Base-by-base conservation (phyloP, 2,329 filamentous ascomycete species). In the Pseudogymnoascus sp. region DNA sequence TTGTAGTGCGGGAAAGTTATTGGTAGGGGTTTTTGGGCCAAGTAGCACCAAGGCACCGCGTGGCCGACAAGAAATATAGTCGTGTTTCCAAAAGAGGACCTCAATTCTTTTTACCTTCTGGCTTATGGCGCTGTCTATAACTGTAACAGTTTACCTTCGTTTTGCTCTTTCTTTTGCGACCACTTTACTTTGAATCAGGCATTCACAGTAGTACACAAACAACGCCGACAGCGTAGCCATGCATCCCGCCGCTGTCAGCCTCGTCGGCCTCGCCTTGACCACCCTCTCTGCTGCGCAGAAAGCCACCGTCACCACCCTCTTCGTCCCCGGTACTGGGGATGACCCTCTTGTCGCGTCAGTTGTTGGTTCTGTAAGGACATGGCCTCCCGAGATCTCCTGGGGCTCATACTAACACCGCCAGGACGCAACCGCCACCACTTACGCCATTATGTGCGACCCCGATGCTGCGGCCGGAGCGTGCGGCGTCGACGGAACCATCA, bases 401-500 rank as follows among this genome's bases (percentile, higher is more conserved):
- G 5, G 8, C 27, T 12, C n/a, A 35, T 38, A 7, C 59, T 63
- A 27, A 65, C 58, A 61, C 35, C 21, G 17, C n/a, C 44, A 67
- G 65, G 67, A 67, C n/a, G 60, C 64, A 7, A 61, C 63, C 3
- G 63, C 66, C 2, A 69, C 66, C 33, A 69, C 67, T n/a, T 69
- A 68, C 42, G 64, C 64, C 15, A 13, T 69, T 2, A 17, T 60
- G 59, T 69, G 67, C 58, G 44, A 59, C 5, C 59, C 63, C 12
- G 48, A 27, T 0, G 62, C 61, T 12, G 62, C 60, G 25, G n/a
- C n/a, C 44, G 25, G 59, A 48, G 59, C 60, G 5, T 68, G 66
- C 31, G 65, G 65, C 2, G 48, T 66, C 12, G n/a, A 17, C 0
- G 62, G 61, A 1, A 33, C 25, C 12, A 25, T 67, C n/a, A 66